These are phyloP conservation scores for Globisporangium viniferum DNA, from an alignment of 352 stramenopile species.

Conservation along the genomic window DNA sequence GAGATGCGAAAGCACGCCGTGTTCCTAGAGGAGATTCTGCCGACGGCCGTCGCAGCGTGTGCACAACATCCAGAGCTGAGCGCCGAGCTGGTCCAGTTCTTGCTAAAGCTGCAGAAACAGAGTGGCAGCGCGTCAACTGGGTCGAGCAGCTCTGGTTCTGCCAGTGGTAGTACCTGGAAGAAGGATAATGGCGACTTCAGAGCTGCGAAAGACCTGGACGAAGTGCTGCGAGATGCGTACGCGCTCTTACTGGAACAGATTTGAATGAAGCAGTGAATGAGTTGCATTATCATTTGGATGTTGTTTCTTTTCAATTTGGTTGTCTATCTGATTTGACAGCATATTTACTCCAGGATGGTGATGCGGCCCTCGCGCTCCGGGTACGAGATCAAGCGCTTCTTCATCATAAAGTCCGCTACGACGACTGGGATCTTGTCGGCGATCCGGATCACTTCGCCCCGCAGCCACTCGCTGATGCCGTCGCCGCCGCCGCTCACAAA, in stretches of 20 bases:
- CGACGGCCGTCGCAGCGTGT: slow-evolving; percentile 45
- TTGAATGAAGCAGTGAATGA: not conserved
- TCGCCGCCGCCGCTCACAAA: slow-evolving; percentile 80
- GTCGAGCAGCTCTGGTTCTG: not conserved
- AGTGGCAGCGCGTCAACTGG: slow-evolving; percentile 20
- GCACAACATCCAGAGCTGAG: slow-evolving; percentile 48
- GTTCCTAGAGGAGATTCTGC: slow-evolving; percentile 44
- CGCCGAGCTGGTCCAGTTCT: slow-evolving; percentile 59
- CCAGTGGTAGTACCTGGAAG: slow-evolving; percentile 8
- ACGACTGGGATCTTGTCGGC: slow-evolving; percentile 47
- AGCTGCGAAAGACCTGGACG: slow-evolving; percentile 26
- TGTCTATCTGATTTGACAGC: not conserved
- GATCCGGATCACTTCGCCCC: slow-evolving; percentile 50
- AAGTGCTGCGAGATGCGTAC: slow-evolving; percentile 36
- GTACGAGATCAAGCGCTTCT: slow-evolving; percentile 65
- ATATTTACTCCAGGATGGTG: slow-evolving; percentile 53
- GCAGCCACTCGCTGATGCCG: slow-evolving; percentile 69
- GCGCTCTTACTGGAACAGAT: slow-evolving; percentile 34
- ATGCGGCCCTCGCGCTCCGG: slow-evolving; percentile 54
- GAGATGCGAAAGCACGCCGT: slow-evolving; percentile 20
- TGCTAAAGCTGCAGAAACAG: slow-evolving; percentile 66
- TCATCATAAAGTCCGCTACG: slow-evolving; percentile 57
- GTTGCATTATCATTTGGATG: not conserved
- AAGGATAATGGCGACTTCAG: not conserved
- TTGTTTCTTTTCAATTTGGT: not conserved